These are phyloP conservation scores for Candida parachauliodes DNA, from an alignment of 805 yeast species.

Conservation along the genomic window DNA sequence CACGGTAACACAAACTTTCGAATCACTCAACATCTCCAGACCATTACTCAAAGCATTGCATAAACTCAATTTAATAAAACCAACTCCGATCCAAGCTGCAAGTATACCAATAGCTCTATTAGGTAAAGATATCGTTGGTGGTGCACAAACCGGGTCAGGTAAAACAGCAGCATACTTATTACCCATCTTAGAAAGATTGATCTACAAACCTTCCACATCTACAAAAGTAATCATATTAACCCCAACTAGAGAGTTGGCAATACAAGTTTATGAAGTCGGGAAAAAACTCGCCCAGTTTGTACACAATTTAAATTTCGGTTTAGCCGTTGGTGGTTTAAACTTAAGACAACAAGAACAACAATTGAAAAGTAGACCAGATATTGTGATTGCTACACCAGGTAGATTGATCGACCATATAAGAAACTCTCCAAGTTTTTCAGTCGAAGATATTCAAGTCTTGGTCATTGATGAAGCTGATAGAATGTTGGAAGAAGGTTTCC, in stretches of 20 bases:
- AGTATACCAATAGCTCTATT: slow-evolving; percentile 88
- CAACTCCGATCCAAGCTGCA: slow-evolving; percentile 92
- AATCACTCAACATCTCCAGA: slow-evolving; percentile 76
- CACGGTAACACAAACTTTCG: slow-evolving; percentile 60
- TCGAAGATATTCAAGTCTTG: slow-evolving; percentile 86
- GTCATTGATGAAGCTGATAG: slow-evolving; percentile 98
- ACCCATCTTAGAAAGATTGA: slow-evolving; percentile 87
- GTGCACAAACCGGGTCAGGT: slow-evolving; percentile 99
- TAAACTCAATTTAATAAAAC: slow-evolving; percentile 77
- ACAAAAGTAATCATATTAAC: slow-evolving; percentile 89
- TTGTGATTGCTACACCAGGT: slow-evolving; percentile 98
- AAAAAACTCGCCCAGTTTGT: slow-evolving; percentile 77
- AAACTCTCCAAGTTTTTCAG: slow-evolving; percentile 88
- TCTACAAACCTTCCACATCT: slow-evolving; percentile 85
- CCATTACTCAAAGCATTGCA: slow-evolving; percentile 84
- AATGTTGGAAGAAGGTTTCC: slow-evolving; percentile 99
- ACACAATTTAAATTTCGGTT: slow-evolving; percentile 74
- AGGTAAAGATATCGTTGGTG: slow-evolving; percentile 97
- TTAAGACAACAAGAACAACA: slow-evolving; percentile 94
- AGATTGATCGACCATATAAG: slow-evolving; percentile 95
- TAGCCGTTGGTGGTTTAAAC: slow-evolving; percentile 98
- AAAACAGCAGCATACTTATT: slow-evolving; percentile 98
- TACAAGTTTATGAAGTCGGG: slow-evolving; percentile 94
- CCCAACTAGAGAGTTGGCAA: slow-evolving; percentile 97
- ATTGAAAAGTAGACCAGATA: slow-evolving; percentile 87